These are phyloP conservation scores for Areca catechu DNA, from an alignment of 176 grass and related monocot species.

Conservation along the genomic window DNA sequence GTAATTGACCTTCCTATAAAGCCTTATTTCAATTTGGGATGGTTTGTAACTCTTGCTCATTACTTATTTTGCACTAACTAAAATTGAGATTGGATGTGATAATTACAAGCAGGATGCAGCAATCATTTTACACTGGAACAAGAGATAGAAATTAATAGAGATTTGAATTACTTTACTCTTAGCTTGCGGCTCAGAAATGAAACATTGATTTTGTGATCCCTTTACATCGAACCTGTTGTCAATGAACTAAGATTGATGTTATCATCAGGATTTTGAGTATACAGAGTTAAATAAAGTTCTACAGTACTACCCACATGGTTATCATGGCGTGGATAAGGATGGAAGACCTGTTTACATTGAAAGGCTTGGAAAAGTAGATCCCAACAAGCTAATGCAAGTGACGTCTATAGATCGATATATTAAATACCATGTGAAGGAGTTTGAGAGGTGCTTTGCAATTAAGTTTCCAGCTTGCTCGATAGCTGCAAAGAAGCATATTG, in stretches of 20 bases:
- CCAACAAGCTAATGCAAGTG: conserved; percentile 78
- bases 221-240: no score
- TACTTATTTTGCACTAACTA: no score
- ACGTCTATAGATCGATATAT: conserved; percentile 82
- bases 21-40: no score
- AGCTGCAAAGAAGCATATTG: conserved; percentile 20
- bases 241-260: conserved; percentile 9
- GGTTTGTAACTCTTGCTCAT: no score
- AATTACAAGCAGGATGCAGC: no score
- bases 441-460: conserved; percentile 18
- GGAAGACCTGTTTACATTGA: conserved; percentile 90
- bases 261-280: conserved; percentile 75
- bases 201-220: no score
- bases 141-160: no score
- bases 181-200: no score
- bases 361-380: conserved; percentile 72
- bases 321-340: conserved; percentile 94
- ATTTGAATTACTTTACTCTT: no score
- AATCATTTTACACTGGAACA: no score
- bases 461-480: conserved; percentile 25
- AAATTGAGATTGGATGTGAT: no score
- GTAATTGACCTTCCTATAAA: no score
- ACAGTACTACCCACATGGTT: conserved; percentile 93
- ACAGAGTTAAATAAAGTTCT: conserved; percentile 57
- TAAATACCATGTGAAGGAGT: conserved; percentile 61